Percentiles rank a stretch among this genome's conserved stretches.
Evolutionary conservation across 129 eudicot species (phyloP).

Genomic region (sunflower (Helianthus annuus)): HanXRQr2.0-SUNRISE NC_035448.2:167370389-167370888

Average conservation of each 20-base stretch:
- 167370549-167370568: slow-evolving; percentile 68
- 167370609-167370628: slow-evolving; percentile 84
- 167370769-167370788: slow-evolving; percentile 75
- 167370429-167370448: slow-evolving; percentile 79
- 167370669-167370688: neutral
- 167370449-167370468: slow-evolving; percentile 68
- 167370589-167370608: slow-evolving; percentile 72
- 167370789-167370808: slow-evolving; percentile 70
- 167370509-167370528: slow-evolving; percentile 71
- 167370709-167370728: slow-evolving; percentile 65
- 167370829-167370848: slow-evolving; percentile 60
- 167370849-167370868: slow-evolving; percentile 52
- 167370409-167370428: slow-evolving; percentile 31
- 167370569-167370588: slow-evolving; percentile 70
- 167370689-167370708: neutral
- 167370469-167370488: slow-evolving; percentile 84
- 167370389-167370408: neutral
- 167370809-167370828: slow-evolving; percentile 48
- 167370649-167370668: too few species aligned
- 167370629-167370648: slow-evolving; percentile 21
- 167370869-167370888: slow-evolving; percentile 49
- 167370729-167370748: slow-evolving; percentile 83
- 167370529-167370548: slow-evolving; percentile 76
- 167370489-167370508: slow-evolving; percentile 82
- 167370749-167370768: slow-evolving; percentile 78